Evolutionary conservation across 1,284 basidiomycete species (phyloP), one percentile per base, ranked within the genome.

Genomic region (Ceratobasidium sp.): DNA sequence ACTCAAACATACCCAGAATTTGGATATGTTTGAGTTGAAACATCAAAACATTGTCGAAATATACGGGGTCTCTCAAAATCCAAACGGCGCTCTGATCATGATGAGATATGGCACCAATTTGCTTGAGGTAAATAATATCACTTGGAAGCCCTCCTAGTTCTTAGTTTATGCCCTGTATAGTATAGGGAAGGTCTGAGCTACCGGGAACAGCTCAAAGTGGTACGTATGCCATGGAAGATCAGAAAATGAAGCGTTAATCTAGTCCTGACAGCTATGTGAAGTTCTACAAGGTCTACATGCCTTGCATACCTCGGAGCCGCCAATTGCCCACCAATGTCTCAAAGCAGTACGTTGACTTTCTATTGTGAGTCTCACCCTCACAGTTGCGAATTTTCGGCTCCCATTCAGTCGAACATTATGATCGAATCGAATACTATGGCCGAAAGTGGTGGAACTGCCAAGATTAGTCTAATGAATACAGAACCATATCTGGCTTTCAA

Each of bases 281-380:
- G 46, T 62, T 9, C 44, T 62, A 23, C 41, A 62, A 32, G 59
- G 59, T 7, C 59, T 62, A 8, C 44, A 62, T 16, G 59, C 59
- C n/a, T 43, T 62, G 26, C 59, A 62, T 32, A 26, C 59, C 3
- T 62, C 59, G 1, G 43, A 46, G 6, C 59, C 59, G n/a, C 59
- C 59, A 14, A 62, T 62, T 32, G 59, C 59, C 13, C 59, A 62
- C 18, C 59, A 62, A 23, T 62, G 59, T n/a, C 44, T 62, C 2
- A 62, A 62, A 43, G 43, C 59, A 16, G 59, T 62, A 26, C 21
- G 59, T n/a, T n/a, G n/a, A n/a, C n/a, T n/a, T n/a, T n/a, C n/a
- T n/a, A n/a, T n/a, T n/a, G n/a, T n/a, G n/a, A n/a, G n/a, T n/a
- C n/a, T 32, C 11, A 54, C 7, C 0, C 2, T 32, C 46, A 5